phyloP scores from a whole-genome alignment of 371 early-diverging fungal genomes.

The Rhizomucor miehei region DNA sequence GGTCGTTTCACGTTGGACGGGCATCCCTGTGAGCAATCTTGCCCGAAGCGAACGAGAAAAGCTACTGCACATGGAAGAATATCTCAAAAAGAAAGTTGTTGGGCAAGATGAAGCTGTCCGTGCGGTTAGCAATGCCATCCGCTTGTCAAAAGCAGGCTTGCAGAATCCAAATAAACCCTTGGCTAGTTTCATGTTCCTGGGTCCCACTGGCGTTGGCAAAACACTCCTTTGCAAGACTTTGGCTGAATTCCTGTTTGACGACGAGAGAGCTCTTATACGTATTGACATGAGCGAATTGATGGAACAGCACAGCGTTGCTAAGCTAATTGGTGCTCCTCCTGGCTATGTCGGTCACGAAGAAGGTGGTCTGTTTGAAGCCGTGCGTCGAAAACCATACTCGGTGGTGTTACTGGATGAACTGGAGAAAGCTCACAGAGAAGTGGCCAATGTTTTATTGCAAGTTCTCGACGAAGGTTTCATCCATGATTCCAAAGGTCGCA shows the following conservation, averaged over 20 bases:
- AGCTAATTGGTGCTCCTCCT: constrained; percentile 90
- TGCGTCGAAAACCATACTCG: constrained; percentile 86
- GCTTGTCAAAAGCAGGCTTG: constrained; percentile 80
- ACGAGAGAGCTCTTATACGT: constrained; percentile 79
- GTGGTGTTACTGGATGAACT: constrained; percentile 92
- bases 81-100: constrained; percentile 69
- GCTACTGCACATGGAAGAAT: constrained; percentile 77
- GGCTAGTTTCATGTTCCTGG: constrained; percentile 91
- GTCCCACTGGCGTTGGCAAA: constrained; percentile 92
- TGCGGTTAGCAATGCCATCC: constrained; percentile 73
- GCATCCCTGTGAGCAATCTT: constrained; percentile 82
- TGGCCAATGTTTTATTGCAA: constrained; percentile 76
- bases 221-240: constrained; percentile 84
- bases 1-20: constrained; percentile 87
- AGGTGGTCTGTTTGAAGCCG: constrained; percentile 88
- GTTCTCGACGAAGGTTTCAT: constrained; percentile 92
- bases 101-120: constrained; percentile 86
- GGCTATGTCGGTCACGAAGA: constrained; percentile 87
- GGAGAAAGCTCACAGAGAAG: constrained; percentile 88
- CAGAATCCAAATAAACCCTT: constrained; percentile 78
- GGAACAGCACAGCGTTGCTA: constrained; percentile 77
- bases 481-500: constrained; percentile 83
- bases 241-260: constrained; percentile 85
- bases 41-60: constrained; percentile 80
- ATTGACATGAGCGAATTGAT: constrained; percentile 95